Conservation (phyloP, 192 early-diverging fungal genomes). For the Coemansia guatemalensis region DNA sequence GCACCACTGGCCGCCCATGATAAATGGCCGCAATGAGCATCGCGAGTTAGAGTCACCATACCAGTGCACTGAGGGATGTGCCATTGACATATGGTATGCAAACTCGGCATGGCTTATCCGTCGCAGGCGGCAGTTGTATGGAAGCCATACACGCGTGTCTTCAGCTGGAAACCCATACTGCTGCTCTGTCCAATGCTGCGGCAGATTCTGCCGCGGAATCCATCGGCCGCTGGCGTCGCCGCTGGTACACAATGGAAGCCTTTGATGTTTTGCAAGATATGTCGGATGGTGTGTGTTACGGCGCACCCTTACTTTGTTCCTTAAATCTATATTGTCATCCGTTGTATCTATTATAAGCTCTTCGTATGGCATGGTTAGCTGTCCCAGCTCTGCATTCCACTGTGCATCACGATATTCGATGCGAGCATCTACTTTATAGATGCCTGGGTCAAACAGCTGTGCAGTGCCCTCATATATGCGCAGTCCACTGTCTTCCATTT, state of each 20-base stretch:
- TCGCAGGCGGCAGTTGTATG: constrained; percentile 38
- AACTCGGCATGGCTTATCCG: constrained; percentile 35
- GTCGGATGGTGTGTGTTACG: constrained; percentile 17
- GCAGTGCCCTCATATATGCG: constrained; percentile 30
- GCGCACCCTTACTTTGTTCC: constrained; percentile 8
- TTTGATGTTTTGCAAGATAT: constrained; percentile 24
- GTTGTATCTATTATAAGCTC: constrained; percentile 15
- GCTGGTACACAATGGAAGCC: constrained; percentile 22
- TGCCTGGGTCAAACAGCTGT: constrained; percentile 32
- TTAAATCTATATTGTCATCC: background rate
- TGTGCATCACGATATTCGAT: constrained; percentile 22
- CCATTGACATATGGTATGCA: constrained; percentile 24
- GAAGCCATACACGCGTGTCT: constrained; percentile 33
- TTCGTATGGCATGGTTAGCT: constrained; percentile 7
- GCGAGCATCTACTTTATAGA: constrained; percentile 32
- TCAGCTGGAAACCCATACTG: constrained; percentile 26
- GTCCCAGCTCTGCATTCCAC: constrained; percentile 35
- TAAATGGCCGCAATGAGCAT: constrained; percentile 27
- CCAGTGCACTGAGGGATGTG: constrained; percentile 33
- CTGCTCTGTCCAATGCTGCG: constrained; percentile 10
- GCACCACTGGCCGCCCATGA: constrained; percentile 37
- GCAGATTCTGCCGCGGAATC: constrained; percentile 30
- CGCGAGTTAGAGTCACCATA: constrained; percentile 49
- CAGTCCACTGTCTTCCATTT: background rate
- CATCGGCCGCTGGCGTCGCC: constrained; percentile 25